Base-by-base conservation (phyloP, 352 stramenopile genomes). In the Phytopythium ostracodes region DNA sequence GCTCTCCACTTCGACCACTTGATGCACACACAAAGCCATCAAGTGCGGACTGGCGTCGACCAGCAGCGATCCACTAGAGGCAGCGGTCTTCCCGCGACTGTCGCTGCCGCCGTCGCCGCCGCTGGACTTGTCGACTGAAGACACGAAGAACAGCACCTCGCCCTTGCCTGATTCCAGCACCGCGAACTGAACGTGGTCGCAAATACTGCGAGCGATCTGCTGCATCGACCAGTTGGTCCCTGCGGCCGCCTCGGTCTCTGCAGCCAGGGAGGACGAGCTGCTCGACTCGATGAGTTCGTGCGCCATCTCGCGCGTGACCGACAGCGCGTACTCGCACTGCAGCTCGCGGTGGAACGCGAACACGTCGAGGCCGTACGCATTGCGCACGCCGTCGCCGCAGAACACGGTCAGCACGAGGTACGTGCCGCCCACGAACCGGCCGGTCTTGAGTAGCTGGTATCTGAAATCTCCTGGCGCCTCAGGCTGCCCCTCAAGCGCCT, bases 201-300 rank as follows among this genome's bases (percentile, higher is more conserved):
- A 88, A 29, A 91, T 85, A 22, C 62, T 79, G 10, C 60, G 66
- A 10, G 81, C 81, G 46, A 91, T 91, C 11, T 86, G 60, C 44
- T 85, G 77, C 81, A 89, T 88, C 14, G 77, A 88, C 51, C 88
- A 59, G 40, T 91, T 91, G 10, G 79, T 91, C 0, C 79, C 81
- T 0, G 81, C 81, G 0, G 81, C 79, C 3, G 76, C 81, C n/a
- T 77, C 81, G 4, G 79, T 91, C 29, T 67, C 65, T n/a, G 77
- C 74, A 0, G 77, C 79, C 43, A 87, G 66, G 0, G 76, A 78
- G 0, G 70, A 79, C 14, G 81, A 87, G n/a, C 68, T 85, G 40
- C 70, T 77, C 40, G 72, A 75, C 10, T 89, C 81, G 2, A 91
- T 56, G 12, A 91, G 54, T 15, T 81, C 68, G 49, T 87, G 81